Evolutionary conservation across 1,284 basidiomycete species (phyloP).

Genomic region (Puccinia novopanici): DNA sequence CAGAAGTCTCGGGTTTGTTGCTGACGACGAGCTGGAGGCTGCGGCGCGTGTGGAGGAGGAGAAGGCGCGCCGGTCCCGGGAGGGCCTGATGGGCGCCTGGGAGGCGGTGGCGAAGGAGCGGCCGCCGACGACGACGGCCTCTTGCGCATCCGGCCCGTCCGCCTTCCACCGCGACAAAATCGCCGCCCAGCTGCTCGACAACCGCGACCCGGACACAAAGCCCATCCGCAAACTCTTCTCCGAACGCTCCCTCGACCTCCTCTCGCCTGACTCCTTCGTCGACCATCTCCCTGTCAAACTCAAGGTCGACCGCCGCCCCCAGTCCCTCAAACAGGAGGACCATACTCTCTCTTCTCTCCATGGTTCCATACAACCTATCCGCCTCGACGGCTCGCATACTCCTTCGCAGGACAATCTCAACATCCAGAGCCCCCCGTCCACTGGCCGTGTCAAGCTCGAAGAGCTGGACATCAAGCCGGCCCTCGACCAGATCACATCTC

Average conservation of each 20-base stretch:
- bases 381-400: conserved; percentile 9
- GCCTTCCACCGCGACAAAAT: conserved; percentile 1
- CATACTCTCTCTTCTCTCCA: neutral
- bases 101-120: conserved; percentile 64
- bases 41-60: conserved; percentile 59
- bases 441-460: neutral
- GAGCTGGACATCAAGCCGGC: conserved; percentile 7
- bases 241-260: conserved; percentile 17
- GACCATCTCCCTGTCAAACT: conserved; percentile 34
- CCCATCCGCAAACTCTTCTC: conserved; percentile 28
- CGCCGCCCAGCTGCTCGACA: neutral
- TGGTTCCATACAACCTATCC: conserved; percentile 29
- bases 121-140: too few species aligned
- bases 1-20: conserved; percentile 73
- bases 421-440: neutral
- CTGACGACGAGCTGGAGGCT: conserved; percentile 67
- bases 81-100: conserved; percentile 83
- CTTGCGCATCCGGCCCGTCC: neutral
- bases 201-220: conserved; percentile 23
- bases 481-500: neutral
- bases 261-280: neutral
- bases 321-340: neutral
- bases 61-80: conserved; percentile 66
- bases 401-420: neutral
- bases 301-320: conserved; percentile 16